Evolutionary conservation across 2,329 filamentous ascomycete genomes (phyloP), one percentile per base, ranked within the genome.

Genomic region (Colletotrichum liriopes): DNA sequence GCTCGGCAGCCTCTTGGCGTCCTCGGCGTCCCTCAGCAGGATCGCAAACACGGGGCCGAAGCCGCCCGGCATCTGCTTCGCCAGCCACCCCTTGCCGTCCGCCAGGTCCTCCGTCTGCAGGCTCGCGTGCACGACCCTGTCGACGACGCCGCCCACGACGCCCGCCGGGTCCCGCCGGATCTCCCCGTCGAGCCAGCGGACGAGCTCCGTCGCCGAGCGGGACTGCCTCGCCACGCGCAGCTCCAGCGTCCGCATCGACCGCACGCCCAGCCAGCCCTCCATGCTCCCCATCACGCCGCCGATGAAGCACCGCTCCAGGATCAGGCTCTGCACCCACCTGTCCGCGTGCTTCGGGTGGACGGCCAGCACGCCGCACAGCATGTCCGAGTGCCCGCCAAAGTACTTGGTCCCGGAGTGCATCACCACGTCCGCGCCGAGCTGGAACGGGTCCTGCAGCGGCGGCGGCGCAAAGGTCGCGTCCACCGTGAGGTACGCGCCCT

Each of bases 391-490:
- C 0, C 96, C 96, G 26, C 96, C 96, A 76, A 99, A 90, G 83
- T 98, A 99, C 86, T 98, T 99, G 23, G 95, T 98, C 4, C 95
- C 96, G 63, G 90, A 93, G 83, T 99, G 96, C 94, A 98, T 93
- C 43, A 98, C 90, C 1, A 95, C 83, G 82, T 98, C 96, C 37
- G 93, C 94, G 58, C 94, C 96, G 80, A 89, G 92, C 37, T 81
- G 79, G 77, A 98, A 96, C 0, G 96, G 95, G 77, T 98, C 93
- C 80, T 94, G 93, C 71, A 99, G 85, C 37, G 94, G 94, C 41
- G 96, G 96, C 51, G 96, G 96, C 3, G 91, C 96, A 82, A 99
- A 98, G 0, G 96, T 99, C 2, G 94, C 91, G 82, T 99, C 96
- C 1, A 98, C 93, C 16, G 92, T 93, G 59, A 98, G 86, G 68